Percentiles rank a stretch among this genome's conserved stretches.
Evolutionary conservation across 495 filamentous ascomycete genomes (phyloP).

Genomic region (Aspergillus bertholletiae): DNA sequence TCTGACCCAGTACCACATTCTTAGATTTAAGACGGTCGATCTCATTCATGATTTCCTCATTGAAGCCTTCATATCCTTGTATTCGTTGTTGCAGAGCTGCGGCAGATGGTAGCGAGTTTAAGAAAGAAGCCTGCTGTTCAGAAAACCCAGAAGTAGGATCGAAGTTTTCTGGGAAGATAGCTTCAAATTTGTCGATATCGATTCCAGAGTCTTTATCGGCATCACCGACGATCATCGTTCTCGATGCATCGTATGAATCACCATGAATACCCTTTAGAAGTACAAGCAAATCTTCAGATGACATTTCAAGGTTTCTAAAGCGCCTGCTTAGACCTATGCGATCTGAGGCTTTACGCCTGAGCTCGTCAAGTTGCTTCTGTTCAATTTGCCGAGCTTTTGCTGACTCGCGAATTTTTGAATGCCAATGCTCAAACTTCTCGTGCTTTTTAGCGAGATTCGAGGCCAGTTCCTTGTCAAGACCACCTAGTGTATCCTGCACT

Average conservation of each 20-base stretch:
- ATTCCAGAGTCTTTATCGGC: constrained; percentile 52
- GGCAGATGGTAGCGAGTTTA: constrained; percentile 26
- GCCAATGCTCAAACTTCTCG: constrained; percentile 71
- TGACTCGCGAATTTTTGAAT: constrained; percentile 70
- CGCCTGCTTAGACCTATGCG: constrained; percentile 58
- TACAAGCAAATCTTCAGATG: constrained; percentile 45
- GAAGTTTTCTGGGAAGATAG: constrained; percentile 33
- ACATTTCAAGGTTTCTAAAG: constrained; percentile 56
- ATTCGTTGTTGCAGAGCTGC: constrained; percentile 27
- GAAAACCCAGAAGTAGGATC: constrained; percentile 36
- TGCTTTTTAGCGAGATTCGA: constrained; percentile 77
- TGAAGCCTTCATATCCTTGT: constrained; percentile 32
- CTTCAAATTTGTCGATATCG: constrained; percentile 34
- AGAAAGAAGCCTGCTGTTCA: constrained; percentile 31
- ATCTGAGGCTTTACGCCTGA: constrained; percentile 58
- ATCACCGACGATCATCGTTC: constrained; percentile 41
- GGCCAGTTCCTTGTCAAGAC: constrained; percentile 70
- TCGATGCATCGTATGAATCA: constrained; percentile 25
- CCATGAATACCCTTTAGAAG: constrained; percentile 31
- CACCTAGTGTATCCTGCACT: constrained; percentile 52
- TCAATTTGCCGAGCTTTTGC: constrained; percentile 75
- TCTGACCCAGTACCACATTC: constrained; percentile 44
- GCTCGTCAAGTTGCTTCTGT: constrained; percentile 61
- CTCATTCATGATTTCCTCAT: constrained; percentile 33
- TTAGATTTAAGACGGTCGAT: constrained; percentile 39